phyloP scores from a whole-genome alignment of 2,329 filamentous ascomycete genomes.

The Biscogniauxia mediterranea region DNA sequence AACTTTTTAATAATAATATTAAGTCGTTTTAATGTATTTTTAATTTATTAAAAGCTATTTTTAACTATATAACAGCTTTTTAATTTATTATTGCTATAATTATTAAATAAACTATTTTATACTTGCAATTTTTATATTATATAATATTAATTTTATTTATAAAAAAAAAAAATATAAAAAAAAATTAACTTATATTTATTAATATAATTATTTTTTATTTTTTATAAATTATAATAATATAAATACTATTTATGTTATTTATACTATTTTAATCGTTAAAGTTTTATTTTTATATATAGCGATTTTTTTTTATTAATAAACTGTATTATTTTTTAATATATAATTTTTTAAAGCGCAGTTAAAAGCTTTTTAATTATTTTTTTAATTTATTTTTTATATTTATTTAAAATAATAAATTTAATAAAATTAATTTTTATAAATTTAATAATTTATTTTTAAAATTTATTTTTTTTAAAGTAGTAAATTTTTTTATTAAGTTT shows the following conservation, averaged over 20 bases:
- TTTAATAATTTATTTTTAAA: too few relatives aligned
- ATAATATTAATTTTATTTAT: neutral
- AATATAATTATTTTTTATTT: neutral
- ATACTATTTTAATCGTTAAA: neutral
- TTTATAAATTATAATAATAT: conserved; percentile 1
- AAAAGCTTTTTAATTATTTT: too few relatives aligned
- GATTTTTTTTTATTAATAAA: neutral
- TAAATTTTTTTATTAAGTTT: neutral
- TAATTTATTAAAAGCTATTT: neutral
- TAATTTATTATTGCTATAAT: neutral
- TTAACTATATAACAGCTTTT: neutral
- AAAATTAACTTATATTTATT: neutral
- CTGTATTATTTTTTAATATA: neutral
- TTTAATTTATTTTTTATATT: too few relatives aligned
- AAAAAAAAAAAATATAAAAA: neutral
- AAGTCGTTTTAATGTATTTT: conserved; percentile 1
- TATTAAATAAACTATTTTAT: neutral
- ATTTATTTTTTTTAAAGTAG: too few relatives aligned
- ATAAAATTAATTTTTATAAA: neutral
- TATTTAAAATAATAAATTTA: neutral
- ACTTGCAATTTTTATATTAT: neutral
- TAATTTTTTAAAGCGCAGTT: neutral
- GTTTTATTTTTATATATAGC: neutral
- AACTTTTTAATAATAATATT: neutral
- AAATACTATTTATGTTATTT: neutral